phyloP scores from a whole-genome alignment of 2,329 filamentous ascomycete species.

The Cladosporium cucumerinum region DNA sequence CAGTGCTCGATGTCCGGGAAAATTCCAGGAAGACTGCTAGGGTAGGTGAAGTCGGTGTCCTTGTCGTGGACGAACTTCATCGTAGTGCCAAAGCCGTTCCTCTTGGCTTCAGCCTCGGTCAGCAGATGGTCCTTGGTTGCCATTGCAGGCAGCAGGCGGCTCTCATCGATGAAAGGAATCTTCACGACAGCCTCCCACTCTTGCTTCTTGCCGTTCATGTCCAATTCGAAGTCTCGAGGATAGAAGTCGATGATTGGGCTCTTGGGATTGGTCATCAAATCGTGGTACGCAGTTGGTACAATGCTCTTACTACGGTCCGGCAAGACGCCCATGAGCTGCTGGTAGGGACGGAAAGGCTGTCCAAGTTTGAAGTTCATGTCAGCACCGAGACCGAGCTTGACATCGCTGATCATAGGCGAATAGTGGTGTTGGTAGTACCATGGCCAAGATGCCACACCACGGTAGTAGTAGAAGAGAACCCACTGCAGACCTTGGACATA shows the following conservation, averaged over 20 bases:
- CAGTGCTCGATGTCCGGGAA: constrained; percentile 88
- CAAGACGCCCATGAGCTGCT: constrained; percentile 97
- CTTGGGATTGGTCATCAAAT: constrained; percentile 83
- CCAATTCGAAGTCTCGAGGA: constrained; percentile 90
- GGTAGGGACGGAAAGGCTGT: constrained; percentile 89
- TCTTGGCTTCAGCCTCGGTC: constrained; percentile 70
- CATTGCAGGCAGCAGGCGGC: constrained; percentile 81
- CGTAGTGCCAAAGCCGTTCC: constrained; percentile 88
- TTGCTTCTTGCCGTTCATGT: constrained; percentile 99
- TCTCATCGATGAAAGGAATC: constrained; percentile 97
- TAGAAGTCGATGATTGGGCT: constrained; percentile 99
- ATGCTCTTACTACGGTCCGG: constrained; percentile 97
- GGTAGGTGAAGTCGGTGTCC: constrained; percentile 75
- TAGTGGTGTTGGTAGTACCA: constrained; percentile 99
- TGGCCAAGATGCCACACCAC: constrained; percentile 94
- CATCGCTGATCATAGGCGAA: constrained; percentile 94
- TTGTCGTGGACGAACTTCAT: constrained; percentile 87
- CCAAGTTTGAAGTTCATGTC: constrained; percentile 91
- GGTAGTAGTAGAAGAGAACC: constrained; percentile 98
- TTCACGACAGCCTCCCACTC: constrained; percentile 99
- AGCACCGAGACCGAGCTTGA: constrained; percentile 80
- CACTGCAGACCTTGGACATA: constrained; percentile 97
- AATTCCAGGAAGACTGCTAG: constrained; percentile 80
- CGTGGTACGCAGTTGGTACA: constrained; percentile 81
- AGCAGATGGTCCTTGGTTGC: constrained; percentile 74